Evolutionary conservation across 225 moss, liverwort and hornwort species (phyloP).

Genomic region (Polytrichum commune): DNA sequence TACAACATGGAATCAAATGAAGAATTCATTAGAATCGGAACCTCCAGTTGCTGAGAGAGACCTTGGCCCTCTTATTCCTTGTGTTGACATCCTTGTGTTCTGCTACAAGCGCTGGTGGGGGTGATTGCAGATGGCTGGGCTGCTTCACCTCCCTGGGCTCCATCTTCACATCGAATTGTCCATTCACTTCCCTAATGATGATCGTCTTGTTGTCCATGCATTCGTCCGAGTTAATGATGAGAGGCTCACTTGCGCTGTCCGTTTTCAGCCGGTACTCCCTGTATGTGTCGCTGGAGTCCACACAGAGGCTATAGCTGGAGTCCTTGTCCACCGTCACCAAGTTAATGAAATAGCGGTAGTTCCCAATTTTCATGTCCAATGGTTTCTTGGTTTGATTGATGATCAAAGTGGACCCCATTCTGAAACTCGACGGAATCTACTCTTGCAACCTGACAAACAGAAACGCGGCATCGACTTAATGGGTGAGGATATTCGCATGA

Average conservation of each 20-base stretch:
- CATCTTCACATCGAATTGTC: conserved; percentile 11
- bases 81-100: too few relatives aligned
- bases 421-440: background rate
- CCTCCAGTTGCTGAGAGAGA: too few relatives aligned
- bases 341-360: background rate
- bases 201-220: conserved; percentile 19
- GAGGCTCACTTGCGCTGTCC: background rate
- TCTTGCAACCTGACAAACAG: too few relatives aligned
- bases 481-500: too few relatives aligned
- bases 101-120: too few relatives aligned
- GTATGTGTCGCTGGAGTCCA: conserved; percentile 12
- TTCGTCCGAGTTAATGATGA: conserved; percentile 17
- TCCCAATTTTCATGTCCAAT: conserved; percentile 16
- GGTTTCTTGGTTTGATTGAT: conserved; percentile 11
- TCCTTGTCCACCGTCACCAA: conserved; percentile 12
- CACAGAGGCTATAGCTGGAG: conserved; percentile 8
- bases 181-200: conserved; percentile 22
- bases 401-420: conserved; percentile 11
- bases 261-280: conserved; percentile 9
- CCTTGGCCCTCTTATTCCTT: too few relatives aligned
- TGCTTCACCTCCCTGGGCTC: conserved; percentile 8
- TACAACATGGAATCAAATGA: too few relatives aligned
- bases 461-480: too few relatives aligned
- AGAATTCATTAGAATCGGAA: too few relatives aligned
- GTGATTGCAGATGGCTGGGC: too few relatives aligned